These are phyloP conservation scores for Saccharomyces kudriavzevii DNA, from an alignment of 805 yeast species.

Conservation along the genomic window DNA sequence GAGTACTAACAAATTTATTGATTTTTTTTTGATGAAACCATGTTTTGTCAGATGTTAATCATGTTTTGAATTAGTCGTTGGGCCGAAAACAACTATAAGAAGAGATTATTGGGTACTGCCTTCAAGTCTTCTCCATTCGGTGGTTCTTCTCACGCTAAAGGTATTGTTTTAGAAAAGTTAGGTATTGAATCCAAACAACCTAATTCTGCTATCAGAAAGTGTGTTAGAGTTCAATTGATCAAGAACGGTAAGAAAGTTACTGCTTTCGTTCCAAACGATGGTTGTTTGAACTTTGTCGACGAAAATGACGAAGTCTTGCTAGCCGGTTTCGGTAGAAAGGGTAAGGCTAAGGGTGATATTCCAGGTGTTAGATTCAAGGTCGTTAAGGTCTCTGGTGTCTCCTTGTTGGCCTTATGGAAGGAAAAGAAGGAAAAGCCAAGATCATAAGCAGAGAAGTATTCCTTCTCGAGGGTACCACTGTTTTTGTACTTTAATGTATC, in stretches of 20 bases:
- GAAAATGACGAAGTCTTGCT: constrained; percentile 99
- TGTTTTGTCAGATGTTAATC: constrained; percentile 9
- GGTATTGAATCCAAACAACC: constrained; percentile 99
- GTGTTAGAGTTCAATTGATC: constrained; percentile 99
- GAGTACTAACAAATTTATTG: constrained; percentile 5
- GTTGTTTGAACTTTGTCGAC: constrained; percentile 99
- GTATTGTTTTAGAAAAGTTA: constrained; percentile 97
- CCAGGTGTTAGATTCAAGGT: constrained; percentile 99
- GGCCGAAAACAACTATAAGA: constrained; percentile 97
- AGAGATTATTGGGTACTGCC: constrained; percentile 98
- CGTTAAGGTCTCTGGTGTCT: constrained; percentile 99
- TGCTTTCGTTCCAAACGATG: constrained; percentile 99
- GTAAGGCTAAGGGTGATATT: constrained; percentile 99
- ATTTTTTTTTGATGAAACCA: background rate
- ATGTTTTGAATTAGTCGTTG: constrained; percentile 60
- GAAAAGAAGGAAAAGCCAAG: constrained; percentile 99
- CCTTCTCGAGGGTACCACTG: background rate
- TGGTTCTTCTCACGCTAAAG: constrained; percentile 99
- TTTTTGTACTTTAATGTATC: constrained; percentile 9
- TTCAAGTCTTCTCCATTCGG: constrained; percentile 99
- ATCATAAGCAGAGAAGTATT: constrained; percentile 50
- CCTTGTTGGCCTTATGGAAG: constrained; percentile 98
- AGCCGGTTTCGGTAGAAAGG: constrained; percentile 99
- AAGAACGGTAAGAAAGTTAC: constrained; percentile 99
- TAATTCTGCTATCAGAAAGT: constrained; percentile 99